Evolutionary conservation across 73 alveolate genomes (phyloP), one percentile per base, ranked within the genome.

Genomic region (Stentor roeselii): DNA sequence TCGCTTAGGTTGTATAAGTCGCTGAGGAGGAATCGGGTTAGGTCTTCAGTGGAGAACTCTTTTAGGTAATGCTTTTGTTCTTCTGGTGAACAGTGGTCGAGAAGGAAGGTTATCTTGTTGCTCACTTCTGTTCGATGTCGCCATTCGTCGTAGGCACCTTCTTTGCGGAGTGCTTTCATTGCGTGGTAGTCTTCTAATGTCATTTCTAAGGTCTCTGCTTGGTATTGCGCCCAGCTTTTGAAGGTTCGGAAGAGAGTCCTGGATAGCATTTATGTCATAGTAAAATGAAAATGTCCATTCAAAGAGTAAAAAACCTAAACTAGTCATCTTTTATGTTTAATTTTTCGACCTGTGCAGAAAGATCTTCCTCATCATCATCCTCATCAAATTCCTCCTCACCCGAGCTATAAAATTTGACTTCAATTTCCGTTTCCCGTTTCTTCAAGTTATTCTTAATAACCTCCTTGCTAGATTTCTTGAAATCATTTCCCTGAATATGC

Each of bases 401-500:
- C 50, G 58, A 39, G 42, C 60, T 40, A 30, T 82, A 50, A 75
- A 76, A n/a, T 37, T 40, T 34, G 82, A 36, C 38, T 85, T 78
- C 21, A 31, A 38, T 32, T 42, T 85, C 75, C 31, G 83, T 37
- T 40, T 75, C 84, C 32, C 3, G 11, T 27, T 78, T 30, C 27
- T 34, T 3, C 37, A 39, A 15, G n/a, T 15, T 31, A 82, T 78
- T 30, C 4, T 42, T 76, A 77, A 85, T 84, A 60, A 82, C 59
- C 59, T 76, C 82, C 36, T 78, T 39, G 30, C 42, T 60, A 76
- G 90, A 82, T 31, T 86, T 59, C 30, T 87, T 41, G n/a, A 84
- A 84, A 32, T 90, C 92, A 39, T 90, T 94, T 75, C 88, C 93
- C 58, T 92, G 91, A 40, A 91, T 95, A 39, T 90, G 94, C 42